Evolutionary conservation across 768 basidiomycete species (phyloP), one percentile per base, ranked within the genome.

Genomic region (Porphyrellus cyaneotinctus): DNA sequence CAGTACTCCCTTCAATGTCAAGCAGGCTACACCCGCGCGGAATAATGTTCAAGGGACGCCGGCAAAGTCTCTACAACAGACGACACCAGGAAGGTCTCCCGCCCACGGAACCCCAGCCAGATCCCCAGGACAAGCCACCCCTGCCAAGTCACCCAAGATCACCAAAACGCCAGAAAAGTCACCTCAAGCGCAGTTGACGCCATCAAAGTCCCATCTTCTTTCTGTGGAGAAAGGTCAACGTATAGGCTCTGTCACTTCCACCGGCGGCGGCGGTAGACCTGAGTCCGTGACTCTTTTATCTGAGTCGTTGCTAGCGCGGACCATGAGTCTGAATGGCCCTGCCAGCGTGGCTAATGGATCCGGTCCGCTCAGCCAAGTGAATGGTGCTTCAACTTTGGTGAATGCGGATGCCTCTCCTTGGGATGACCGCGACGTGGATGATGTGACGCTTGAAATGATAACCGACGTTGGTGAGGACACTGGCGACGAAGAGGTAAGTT

Each of bases 381-480:
- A 64, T 31, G 66, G 65, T 13, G 53, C 63, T 9, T 57, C 57
- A 17, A 59, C 61, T 7, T 23, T 62, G 51, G 50, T 61, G 23
- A 57, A 64, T 47, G 42, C 58, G 23, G 57, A 66, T 23, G 56
- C 50, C 26, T 55, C 64, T 57, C 33, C 51, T 22, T 70, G 67
- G 66, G 66, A 66, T 24, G 62, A 70, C 22, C 59, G 64, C 56
- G 82, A 81, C 18, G 81, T 78, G 43, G 78, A 82, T 23, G 80
- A 82, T 30, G 81, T 85, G 76, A 82, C 79, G 18, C 70, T 88
- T 57, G 88, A 90, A 60, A 82, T 90, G 80, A 64, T 86, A 45
- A 91, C 85, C 23, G 68, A 76, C 32, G 63, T 69, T 18, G 66
- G 69, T 12, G 86, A 86, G 52, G 81, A 81, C 7, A 76, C 83